A percentile compares a stretch with the other conserved stretches of the same genome.
phyloP scores from a whole-genome alignment of 805 yeast genomes.

The Wickerhamomyces ciferrii region DNA sequence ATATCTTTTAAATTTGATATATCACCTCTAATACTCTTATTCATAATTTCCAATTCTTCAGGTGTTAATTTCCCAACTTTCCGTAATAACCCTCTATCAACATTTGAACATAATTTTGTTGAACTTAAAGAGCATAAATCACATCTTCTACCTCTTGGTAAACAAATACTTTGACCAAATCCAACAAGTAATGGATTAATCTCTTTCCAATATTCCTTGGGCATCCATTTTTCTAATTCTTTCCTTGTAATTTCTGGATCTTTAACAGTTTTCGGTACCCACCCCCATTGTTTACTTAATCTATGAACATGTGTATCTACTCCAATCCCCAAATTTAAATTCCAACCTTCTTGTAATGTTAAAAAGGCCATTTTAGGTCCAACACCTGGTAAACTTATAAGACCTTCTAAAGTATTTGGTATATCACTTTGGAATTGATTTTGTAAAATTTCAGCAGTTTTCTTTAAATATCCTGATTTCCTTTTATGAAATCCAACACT shows the following conservation, averaged over 20 bases:
- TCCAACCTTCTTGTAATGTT: conserved; percentile 80
- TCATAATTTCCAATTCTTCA: conserved; percentile 14
- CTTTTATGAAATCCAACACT: conserved; percentile 86
- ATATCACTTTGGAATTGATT: conserved; percentile 58
- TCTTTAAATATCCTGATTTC: conserved; percentile 67
- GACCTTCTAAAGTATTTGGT: conserved; percentile 63
- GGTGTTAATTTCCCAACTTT: conserved; percentile 20
- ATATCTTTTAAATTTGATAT: conserved; percentile 31
- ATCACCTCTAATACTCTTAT: conserved; percentile 36
- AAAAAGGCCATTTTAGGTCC: conserved; percentile 95
- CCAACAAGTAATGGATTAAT: conserved; percentile 87
- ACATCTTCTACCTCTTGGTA: conserved; percentile 65
- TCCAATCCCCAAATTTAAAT: conserved; percentile 74
- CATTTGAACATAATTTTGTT: conserved; percentile 53
- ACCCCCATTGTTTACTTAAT: conserved; percentile 71
- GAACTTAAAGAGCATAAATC: conserved; percentile 58
- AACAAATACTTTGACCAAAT: conserved; percentile 86
- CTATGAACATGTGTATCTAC: conserved; percentile 91
- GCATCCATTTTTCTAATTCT: conserved; percentile 70
- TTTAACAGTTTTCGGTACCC: conserved; percentile 50
- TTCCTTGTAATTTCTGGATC: conserved; percentile 76
- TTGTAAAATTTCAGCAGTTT: conserved; percentile 48
- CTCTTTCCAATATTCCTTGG: conserved; percentile 70
- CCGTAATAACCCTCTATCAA: conserved; percentile 39
- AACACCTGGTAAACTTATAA: conserved; percentile 77